phyloP scores from a whole-genome alignment of 2,329 filamentous ascomycete species.

The Fusarium concolor region DNA sequence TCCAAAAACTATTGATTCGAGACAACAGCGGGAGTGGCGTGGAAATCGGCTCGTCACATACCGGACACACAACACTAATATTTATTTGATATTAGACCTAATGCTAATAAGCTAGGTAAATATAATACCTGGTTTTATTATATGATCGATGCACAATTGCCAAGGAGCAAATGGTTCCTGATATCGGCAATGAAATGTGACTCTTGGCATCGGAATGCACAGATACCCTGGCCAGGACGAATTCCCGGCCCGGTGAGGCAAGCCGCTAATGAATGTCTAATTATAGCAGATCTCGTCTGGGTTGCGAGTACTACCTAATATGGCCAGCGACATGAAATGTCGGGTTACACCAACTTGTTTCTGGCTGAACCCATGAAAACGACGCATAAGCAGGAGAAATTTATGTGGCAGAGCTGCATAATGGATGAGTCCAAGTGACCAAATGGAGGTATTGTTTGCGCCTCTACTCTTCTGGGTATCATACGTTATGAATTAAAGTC shows the following conservation, averaged over 20 bases:
- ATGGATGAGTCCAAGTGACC: conserved; percentile 1
- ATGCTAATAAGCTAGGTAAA: neutral
- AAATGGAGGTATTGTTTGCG: neutral
- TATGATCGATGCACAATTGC: neutral
- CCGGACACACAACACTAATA: neutral
- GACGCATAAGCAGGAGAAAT: neutral
- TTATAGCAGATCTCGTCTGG: conserved; percentile 31
- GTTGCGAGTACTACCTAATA: conserved; percentile 8
- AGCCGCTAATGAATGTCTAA: conserved; percentile 22
- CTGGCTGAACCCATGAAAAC: neutral
- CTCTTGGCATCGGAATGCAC: conserved; percentile 23
- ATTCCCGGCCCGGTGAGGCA: neutral
- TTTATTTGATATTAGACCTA: neutral
- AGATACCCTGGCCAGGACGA: neutral
- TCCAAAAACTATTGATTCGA: neutral
- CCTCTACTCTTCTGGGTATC: neutral
- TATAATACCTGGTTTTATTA: neutral
- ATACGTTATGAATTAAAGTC: neutral
- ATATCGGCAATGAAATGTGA: conserved; percentile 15
- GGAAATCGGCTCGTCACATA: conserved; percentile 20
- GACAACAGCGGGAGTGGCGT: neutral
- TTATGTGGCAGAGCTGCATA: neutral
- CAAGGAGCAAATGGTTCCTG: neutral
- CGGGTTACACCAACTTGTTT: conserved; percentile 20
- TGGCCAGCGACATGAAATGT: conserved; percentile 9